These are phyloP conservation scores for Lepidium africanum DNA, from an alignment of 345 rosid genomes.

Conservation along the genomic window DNA sequence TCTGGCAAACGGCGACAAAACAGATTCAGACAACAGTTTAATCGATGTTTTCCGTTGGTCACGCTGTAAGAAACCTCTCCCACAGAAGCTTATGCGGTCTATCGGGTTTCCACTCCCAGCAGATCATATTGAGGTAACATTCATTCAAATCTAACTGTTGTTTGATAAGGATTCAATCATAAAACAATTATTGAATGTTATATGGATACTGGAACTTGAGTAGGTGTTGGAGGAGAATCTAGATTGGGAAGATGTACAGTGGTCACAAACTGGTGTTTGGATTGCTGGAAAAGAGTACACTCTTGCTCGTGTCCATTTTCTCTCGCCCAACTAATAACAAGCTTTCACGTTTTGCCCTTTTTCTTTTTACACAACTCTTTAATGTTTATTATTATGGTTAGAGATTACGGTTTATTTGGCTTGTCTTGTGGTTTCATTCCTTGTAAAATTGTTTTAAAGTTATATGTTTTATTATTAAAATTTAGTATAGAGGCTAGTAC, in stretches of 20 bases:
- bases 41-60: slow-evolving; percentile 93
- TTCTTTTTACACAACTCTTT: neutral
- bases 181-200: neutral
- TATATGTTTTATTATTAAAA: slow-evolving; percentile 2
- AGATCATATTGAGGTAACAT: slow-evolving; percentile 74
- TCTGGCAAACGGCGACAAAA: slow-evolving; percentile 65
- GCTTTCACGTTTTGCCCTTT: neutral
- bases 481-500: neutral
- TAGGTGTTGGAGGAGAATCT: slow-evolving; percentile 85
- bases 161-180: neutral
- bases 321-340: slow-evolving; percentile 42
- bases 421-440: neutral
- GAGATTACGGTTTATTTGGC: neutral
- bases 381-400: neutral
- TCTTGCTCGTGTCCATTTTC: slow-evolving; percentile 88
- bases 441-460: neutral
- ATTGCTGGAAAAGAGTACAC: slow-evolving; percentile 84
- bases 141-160: neutral
- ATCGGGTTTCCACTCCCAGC: slow-evolving; percentile 85
- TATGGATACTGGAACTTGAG: neutral
- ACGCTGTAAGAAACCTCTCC: slow-evolving; percentile 83
- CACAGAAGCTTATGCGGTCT: slow-evolving; percentile 79
- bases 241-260: slow-evolving; percentile 98
- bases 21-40: slow-evolving; percentile 49
- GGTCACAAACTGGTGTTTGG: slow-evolving; percentile 99